Base-by-base conservation (phyloP, 2,329 filamentous ascomycete species). In the Neonectria faginata region DNA sequence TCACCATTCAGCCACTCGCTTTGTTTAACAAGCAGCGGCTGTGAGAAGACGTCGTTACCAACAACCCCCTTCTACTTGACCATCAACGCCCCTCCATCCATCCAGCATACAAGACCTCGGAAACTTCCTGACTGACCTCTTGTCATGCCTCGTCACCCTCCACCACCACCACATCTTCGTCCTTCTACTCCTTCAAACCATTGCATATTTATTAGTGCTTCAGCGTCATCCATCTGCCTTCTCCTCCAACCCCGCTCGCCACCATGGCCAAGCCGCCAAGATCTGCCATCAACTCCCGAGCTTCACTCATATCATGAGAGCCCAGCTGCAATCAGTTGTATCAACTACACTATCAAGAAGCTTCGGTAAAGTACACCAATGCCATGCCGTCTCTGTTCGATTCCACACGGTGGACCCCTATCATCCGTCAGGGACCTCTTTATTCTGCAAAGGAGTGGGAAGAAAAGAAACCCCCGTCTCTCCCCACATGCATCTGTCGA, bases 401-500 rank as follows among this genome's bases (percentile, higher is more conserved):
- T 58, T 54, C 31, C 41, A 54, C 50, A 44, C 41, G 22, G 44
- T 47, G 48, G 31, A 29, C 29, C 29, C 29, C 29, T 29, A 10
- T 29, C 29, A 29, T 29, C 29, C 29, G 8, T 12, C 31, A 11
- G 31, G 31, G 31, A 33, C 31, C 31, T 33, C 31, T 12, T 33
- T 12, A 33, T 12, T 3, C 39, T 45, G 44, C 22, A 27, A n/a
- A 42, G 5, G 27, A 33, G 48, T 29, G 29, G 27, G 18, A 51
- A 51, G 16, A 31, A 25, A 50, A 11, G 25, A 25, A 25, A 25
- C 25, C n/a, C 29, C 29, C n/a, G n/a, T 62, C 39, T 42, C 68
- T 42, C 68, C 60, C 62, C 70, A 72, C 65, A 71, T 72, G 70
- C 70, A 50, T 36, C 48, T 72, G 50, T 70, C 55, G 62, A 72